These are phyloP conservation scores for Hydnum rufescens DNA, from an alignment of 768 basidiomycete species.

Conservation along the genomic window DNA sequence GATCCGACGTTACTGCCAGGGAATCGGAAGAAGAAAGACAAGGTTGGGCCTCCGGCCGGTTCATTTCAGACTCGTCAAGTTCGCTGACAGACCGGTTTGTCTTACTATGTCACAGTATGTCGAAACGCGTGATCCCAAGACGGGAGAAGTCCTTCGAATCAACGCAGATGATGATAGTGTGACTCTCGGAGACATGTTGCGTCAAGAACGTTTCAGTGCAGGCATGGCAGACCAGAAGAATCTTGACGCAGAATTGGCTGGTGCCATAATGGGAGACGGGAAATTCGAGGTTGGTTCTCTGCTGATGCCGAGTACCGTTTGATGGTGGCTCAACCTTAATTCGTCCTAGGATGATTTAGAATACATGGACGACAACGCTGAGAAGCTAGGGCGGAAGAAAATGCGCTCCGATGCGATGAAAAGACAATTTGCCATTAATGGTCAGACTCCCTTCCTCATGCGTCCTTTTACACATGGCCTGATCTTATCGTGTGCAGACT, in stretches of 20 bases:
- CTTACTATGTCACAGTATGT: constrained; percentile 26
- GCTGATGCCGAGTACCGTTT: not conserved
- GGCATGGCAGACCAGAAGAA: constrained; percentile 84
- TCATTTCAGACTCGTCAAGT: not conserved
- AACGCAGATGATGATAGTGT: constrained; percentile 80
- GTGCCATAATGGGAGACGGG: constrained; percentile 70
- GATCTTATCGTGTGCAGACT: constrained; percentile 34
- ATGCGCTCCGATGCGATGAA: constrained; percentile 96
- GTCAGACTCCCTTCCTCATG: constrained; percentile 22
- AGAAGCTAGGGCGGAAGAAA: constrained; percentile 77
- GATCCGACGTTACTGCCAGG: constrained; percentile 33
- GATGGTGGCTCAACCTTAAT: constrained; percentile 1
- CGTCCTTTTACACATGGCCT: not conserved
- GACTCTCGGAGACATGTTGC: constrained; percentile 69
- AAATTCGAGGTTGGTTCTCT: constrained; percentile 51
- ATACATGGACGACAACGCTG: constrained; percentile 94
- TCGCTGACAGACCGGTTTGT: too few relatives aligned
- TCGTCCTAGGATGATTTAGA: constrained; percentile 58
- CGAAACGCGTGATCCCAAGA: constrained; percentile 77
- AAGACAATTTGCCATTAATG: constrained; percentile 88
- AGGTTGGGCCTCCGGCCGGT: constrained; percentile 21
- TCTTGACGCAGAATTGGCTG: constrained; percentile 75
- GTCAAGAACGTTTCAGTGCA: constrained; percentile 80
- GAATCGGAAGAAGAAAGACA: constrained; percentile 63
- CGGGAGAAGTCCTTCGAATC: constrained; percentile 72